A percentile compares a stretch with the other conserved stretches of the same genome.
phyloP scores from a whole-genome alignment of 2,329 filamentous ascomycete genomes.

The Aureobasidium sp. region DNA sequence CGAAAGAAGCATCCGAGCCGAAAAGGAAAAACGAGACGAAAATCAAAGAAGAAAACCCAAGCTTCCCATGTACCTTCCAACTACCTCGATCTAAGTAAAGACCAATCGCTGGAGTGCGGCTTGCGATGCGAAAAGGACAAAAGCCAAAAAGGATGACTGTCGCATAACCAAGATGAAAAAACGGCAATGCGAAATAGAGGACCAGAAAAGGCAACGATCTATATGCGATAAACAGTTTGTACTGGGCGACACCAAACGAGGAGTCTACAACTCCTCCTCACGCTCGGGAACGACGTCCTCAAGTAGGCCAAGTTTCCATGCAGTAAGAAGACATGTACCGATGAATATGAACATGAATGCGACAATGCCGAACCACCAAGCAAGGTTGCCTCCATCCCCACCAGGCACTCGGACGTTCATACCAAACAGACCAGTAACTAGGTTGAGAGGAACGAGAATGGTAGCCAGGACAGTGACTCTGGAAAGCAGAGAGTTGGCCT shows the following conservation, averaged over 20 bases:
- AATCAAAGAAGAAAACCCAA: background rate
- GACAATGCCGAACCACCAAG: conserved; percentile 54
- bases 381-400: conserved; percentile 33
- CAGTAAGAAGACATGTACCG: conserved; percentile 30
- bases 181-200: background rate
- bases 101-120: background rate
- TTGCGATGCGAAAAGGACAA: background rate
- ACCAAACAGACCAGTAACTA: conserved; percentile 78
- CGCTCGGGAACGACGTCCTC: conserved; percentile 4
- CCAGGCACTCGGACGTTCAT: conserved; percentile 80
- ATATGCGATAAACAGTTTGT: background rate
- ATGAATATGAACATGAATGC: conserved; percentile 44
- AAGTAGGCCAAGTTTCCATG: conserved; percentile 33
- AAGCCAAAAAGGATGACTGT: background rate
- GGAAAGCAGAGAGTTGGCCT: conserved; percentile 79
- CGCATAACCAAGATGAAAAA: background rate
- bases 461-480: conserved; percentile 94
- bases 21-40: background rate
- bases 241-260: background rate
- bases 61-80: background rate
- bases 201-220: background rate
- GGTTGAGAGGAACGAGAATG: conserved; percentile 89
- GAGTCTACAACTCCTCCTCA: background rate
- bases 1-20: background rate
- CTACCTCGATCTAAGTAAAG: background rate